Evolutionary conservation across 495 filamentous ascomycete species (phyloP).

Genomic region (Aspergillus olivimuriae): DNA sequence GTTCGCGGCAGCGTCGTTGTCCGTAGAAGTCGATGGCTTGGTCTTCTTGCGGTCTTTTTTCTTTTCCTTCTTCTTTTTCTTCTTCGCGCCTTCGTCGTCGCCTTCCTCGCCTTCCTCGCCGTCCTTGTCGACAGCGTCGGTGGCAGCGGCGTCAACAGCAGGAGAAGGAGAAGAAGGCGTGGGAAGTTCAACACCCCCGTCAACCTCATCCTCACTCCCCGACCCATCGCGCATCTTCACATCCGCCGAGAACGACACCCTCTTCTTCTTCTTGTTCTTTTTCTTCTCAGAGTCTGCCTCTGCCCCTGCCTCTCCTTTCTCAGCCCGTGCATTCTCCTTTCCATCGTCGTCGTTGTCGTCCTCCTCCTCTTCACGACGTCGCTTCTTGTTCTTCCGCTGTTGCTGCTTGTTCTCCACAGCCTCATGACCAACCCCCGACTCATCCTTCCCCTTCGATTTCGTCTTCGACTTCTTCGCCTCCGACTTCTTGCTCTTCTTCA

Average conservation of each 20-base stretch:
- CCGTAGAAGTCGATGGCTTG: slow-evolving; percentile 11
- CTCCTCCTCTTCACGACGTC: slow-evolving; percentile 6
- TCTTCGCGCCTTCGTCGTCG: slow-evolving; percentile 32
- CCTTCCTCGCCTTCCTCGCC: slow-evolving; percentile 18
- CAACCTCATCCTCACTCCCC: slow-evolving; percentile 22
- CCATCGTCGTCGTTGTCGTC: not conserved
- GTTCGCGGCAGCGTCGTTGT: slow-evolving; percentile 3
- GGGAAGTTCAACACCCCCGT: too few relatives aligned
- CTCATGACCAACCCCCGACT: too few relatives aligned
- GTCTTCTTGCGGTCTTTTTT: slow-evolving; percentile 28
- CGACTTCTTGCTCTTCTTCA: slow-evolving; percentile 12
- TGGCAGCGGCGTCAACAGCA: too few relatives aligned
- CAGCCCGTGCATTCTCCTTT: slow-evolving; percentile 1
- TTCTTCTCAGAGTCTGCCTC: too few relatives aligned
- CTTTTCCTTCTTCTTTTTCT: slow-evolving; percentile 25
- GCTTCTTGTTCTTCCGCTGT: slow-evolving; percentile 11
- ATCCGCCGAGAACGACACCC: slow-evolving; percentile 71
- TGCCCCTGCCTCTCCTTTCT: too few relatives aligned
- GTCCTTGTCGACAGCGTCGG: slow-evolving; percentile 11
- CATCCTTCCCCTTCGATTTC: slow-evolving; percentile 1
- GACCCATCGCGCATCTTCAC: slow-evolving; percentile 56
- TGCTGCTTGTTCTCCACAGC: too few relatives aligned
- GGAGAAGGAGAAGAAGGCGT: too few relatives aligned
- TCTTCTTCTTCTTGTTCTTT: slow-evolving; percentile 56
- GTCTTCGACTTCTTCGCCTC: slow-evolving; percentile 8